A percentile compares a stretch with the other conserved stretches of the same genome.
phyloP scores from a whole-genome alignment of 2,329 filamentous ascomycete genomes.

The Aspergillus awamori region DNA sequence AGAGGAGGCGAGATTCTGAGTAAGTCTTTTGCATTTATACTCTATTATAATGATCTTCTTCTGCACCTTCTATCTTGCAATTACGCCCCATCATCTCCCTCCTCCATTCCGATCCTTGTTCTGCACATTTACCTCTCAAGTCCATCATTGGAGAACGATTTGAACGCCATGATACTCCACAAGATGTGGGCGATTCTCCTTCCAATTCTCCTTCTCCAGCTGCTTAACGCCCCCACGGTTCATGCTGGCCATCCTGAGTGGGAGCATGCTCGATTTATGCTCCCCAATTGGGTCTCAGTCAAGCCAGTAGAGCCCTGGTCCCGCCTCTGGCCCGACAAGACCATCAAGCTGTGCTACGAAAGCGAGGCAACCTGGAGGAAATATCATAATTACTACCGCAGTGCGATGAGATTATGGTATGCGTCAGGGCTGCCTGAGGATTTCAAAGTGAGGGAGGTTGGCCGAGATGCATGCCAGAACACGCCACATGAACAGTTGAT shows the following conservation, averaged over 20 bases:
- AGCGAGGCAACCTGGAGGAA: background rate
- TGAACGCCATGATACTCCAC: background rate
- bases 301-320: background rate
- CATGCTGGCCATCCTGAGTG: conserved; percentile 9
- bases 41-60: no score
- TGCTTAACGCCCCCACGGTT: background rate
- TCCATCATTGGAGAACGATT: background rate
- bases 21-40: no score
- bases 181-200: background rate
- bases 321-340: conserved; percentile 3
- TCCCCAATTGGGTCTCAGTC: background rate
- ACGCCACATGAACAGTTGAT: background rate
- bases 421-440: conserved; percentile 8
- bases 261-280: background rate
- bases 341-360: conserved; percentile 7
- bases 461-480: background rate
- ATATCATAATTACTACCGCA: background rate
- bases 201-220: background rate
- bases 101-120: background rate
- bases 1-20: no score
- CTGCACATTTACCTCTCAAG: background rate
- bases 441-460: background rate
- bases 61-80: no score
- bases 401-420: conserved; percentile 14
- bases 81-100: background rate